Percentiles rank a stretch among this genome's conserved stretches.
Evolutionary conservation across 495 filamentous ascomycete genomes (phyloP).

Genomic region (Neohortaea acidophila): DNA sequence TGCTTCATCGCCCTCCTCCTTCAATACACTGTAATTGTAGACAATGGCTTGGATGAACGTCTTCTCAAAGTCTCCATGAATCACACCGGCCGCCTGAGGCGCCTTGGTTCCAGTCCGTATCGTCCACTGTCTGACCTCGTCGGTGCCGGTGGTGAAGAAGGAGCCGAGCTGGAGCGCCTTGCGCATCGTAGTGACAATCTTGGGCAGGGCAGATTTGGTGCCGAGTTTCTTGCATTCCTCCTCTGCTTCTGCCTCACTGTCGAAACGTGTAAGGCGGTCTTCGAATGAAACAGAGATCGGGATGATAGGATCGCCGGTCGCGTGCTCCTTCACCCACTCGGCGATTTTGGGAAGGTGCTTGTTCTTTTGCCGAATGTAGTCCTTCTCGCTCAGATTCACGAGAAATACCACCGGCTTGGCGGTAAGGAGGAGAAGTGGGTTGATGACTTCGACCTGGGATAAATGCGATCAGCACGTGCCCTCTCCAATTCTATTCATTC

Average conservation of each 20-base stretch:
- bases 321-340: slow-evolving; percentile 85
- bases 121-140: slow-evolving; percentile 98
- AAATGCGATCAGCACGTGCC: neutral
- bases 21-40: slow-evolving; percentile 66
- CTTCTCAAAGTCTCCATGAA: slow-evolving; percentile 98
- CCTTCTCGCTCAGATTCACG: slow-evolving; percentile 91
- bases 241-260: slow-evolving; percentile 56
- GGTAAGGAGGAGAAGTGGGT: slow-evolving; percentile 84
- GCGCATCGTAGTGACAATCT: slow-evolving; percentile 89
- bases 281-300: slow-evolving; percentile 87
- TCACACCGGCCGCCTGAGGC: slow-evolving; percentile 91
- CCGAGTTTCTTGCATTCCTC: slow-evolving; percentile 82
- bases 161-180: slow-evolving; percentile 72
- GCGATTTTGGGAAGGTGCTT: slow-evolving; percentile 89
- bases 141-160: slow-evolving; percentile 95
- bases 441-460: slow-evolving; percentile 84
- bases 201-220: slow-evolving; percentile 79
- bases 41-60: slow-evolving; percentile 96
- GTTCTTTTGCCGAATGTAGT: slow-evolving; percentile 98
- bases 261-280: slow-evolving; percentile 71
- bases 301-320: slow-evolving; percentile 73
- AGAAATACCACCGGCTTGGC: slow-evolving; percentile 97
- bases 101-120: slow-evolving; percentile 94
- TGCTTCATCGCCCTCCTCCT: slow-evolving; percentile 76
- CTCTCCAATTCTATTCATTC: neutral